Base-by-base conservation (phyloP, 495 filamentous ascomycete genomes). In the Aspergillus affinis region DNA sequence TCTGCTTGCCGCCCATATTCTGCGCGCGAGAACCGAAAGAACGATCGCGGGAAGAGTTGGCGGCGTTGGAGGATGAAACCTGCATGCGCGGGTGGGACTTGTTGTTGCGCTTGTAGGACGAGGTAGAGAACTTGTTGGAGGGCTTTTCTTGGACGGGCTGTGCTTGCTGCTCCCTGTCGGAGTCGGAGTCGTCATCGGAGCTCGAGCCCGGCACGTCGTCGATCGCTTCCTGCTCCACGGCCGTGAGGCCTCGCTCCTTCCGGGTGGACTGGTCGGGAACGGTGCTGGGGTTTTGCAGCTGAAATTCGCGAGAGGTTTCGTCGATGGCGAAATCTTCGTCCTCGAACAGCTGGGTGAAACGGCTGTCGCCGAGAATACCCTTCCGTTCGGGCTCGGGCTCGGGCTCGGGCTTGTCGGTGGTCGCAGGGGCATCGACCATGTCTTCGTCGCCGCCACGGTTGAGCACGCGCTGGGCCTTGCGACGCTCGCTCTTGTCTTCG, bases 261-360 rank as follows among this genome's bases (percentile, higher is more conserved):
- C 66, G 62, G 17, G 65, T 48, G 18, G 68, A 59, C 18, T 66
- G 63, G n/a, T 73, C 67, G 15, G 71, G 61, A n/a, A 61, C 65
- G 9, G 84, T 95, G 71, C 89, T 94, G 29, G 95, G 91, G 69
- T 98, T 97, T 69, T 94, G 83, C 44, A 86, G 79, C 47, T 86
- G 81, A 79, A 96, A 99, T 69, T 98, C 95, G 49, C 84, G 74
- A 51, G 88, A 93, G n/a, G 72, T 85, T 71, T 98, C 94, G 64
- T 99, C 93, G 49, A 99, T 87, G 55, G 85, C 87, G 72, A 97
- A 98, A 47, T 96, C 93, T 65, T 89, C 85, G 65, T 97, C 91
- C 70, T 97, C 86, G 78, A 99, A 99, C 55, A 99, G 77, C 46
- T 84, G 82, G 62, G 81, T 80, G 84, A 99, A 99, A 72, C 95